Evolutionary conservation across 2,329 filamentous ascomycete genomes (phyloP).

Genomic region (Scopulariopsis brevicaulis): DNA sequence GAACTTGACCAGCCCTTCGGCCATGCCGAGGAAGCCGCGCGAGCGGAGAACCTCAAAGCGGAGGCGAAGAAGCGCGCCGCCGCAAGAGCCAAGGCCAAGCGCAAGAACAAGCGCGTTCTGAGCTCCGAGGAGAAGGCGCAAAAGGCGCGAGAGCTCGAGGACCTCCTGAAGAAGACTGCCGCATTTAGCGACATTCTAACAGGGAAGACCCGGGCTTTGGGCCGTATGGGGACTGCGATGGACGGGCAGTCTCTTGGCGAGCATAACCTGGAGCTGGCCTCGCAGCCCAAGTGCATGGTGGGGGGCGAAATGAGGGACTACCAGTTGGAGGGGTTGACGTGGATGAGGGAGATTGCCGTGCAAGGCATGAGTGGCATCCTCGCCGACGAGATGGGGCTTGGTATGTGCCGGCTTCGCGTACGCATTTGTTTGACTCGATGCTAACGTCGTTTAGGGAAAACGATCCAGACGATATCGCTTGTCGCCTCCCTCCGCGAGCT

Average conservation of each 20-base stretch:
- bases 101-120: constrained; percentile 34
- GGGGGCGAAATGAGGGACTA: constrained; percentile 90
- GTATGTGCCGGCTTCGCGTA: constrained; percentile 19
- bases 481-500: constrained; percentile 82
- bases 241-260: constrained; percentile 49
- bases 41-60: constrained; percentile 27
- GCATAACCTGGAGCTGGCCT: constrained; percentile 64
- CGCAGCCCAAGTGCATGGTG: constrained; percentile 74
- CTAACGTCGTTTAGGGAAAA: constrained; percentile 52
- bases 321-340: constrained; percentile 87
- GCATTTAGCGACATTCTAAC: constrained; percentile 53
- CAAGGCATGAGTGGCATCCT: constrained; percentile 87
- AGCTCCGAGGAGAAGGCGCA: constrained; percentile 42
- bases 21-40: constrained; percentile 23
- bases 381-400: constrained; percentile 87
- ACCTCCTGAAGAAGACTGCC: constrained; percentile 45
- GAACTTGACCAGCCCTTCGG: constrained; percentile 14
- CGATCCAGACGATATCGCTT: constrained; percentile 79
- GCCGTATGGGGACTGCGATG: constrained; percentile 47
- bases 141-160: constrained; percentile 48
- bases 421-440: not conserved
- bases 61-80: constrained; percentile 29
- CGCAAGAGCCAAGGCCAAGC: constrained; percentile 31
- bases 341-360: constrained; percentile 73
- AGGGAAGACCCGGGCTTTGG: constrained; percentile 50